These are phyloP conservation scores for Boletus rufocinnamomeus DNA, from an alignment of 768 basidiomycete species.

Conservation along the genomic window DNA sequence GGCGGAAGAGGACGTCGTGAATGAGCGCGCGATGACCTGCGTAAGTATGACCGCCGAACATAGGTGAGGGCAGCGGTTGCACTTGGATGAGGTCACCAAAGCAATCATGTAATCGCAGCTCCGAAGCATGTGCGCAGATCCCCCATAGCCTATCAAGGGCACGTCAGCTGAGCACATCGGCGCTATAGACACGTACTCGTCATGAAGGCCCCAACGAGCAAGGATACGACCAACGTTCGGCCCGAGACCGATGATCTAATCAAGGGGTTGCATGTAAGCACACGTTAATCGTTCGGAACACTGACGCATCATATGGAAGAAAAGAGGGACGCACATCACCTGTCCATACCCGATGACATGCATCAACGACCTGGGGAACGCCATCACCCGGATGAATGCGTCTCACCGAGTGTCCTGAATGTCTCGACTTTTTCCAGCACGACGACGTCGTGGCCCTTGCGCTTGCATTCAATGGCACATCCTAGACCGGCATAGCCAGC, in stretches of 20 bases:
- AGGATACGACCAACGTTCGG: conserved; percentile 31
- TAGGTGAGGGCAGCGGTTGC: conserved; percentile 15
- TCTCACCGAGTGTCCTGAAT: conserved; percentile 22
- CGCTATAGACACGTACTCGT: conserved; percentile 12
- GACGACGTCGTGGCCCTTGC: conserved; percentile 29
- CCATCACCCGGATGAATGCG: no score
- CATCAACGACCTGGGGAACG: not conserved
- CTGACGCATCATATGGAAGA: not conserved
- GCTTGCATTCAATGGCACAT: conserved; percentile 31
- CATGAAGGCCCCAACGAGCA: conserved; percentile 32
- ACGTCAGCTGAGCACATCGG: not conserved
- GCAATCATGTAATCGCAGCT: conserved; percentile 21
- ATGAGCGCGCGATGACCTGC: conserved; percentile 28
- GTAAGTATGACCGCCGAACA: conserved; percentile 23
- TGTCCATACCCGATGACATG: not conserved
- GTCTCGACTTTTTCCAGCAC: conserved; percentile 28
- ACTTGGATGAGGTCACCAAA: conserved; percentile 24
- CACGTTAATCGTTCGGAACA: not conserved
- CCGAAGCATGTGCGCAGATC: conserved; percentile 15
- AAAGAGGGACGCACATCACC: not conserved
- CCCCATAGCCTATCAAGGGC: conserved; percentile 18
- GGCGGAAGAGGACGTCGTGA: conserved; percentile 23
- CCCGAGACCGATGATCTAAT: conserved; percentile 25
- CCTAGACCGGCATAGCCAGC: conserved; percentile 33
- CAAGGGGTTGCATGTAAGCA: not conserved